Evolutionary conservation across 306 rosid genomes (phyloP).

Genomic region (Prosopis cineraria): DNA sequence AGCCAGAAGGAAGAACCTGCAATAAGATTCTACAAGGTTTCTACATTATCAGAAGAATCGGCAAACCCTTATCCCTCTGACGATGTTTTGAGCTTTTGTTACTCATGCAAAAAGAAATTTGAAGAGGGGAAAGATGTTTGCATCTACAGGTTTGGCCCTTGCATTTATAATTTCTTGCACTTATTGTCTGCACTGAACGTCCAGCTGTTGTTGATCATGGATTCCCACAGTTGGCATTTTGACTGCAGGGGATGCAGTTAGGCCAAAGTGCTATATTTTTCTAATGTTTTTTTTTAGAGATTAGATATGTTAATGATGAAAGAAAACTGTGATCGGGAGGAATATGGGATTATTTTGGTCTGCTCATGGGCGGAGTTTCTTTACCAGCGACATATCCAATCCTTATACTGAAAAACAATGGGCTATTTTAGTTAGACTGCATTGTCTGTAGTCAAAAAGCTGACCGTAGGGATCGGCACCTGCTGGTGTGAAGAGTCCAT

Average conservation of each 20-base stretch:
- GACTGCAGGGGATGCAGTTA: background rate
- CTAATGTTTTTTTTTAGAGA: too few relatives aligned
- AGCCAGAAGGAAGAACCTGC: slow-evolving; percentile 48
- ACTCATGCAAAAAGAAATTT: slow-evolving; percentile 58
- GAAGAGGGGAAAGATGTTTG: slow-evolving; percentile 52
- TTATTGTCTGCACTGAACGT: background rate
- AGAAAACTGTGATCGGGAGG: background rate
- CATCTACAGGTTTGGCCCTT: slow-evolving; percentile 54
- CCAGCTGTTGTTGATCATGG: background rate
- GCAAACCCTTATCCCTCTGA: slow-evolving; percentile 25
- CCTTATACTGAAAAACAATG: background rate
- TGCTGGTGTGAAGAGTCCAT: background rate
- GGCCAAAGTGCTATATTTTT: background rate
- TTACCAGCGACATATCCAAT: background rate
- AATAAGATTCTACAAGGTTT: slow-evolving; percentile 42
- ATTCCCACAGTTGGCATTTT: background rate
- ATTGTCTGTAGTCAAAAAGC: background rate
- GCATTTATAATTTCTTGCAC: background rate
- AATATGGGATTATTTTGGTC: background rate
- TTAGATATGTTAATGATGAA: background rate
- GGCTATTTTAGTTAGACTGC: background rate
- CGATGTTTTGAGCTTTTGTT: slow-evolving; percentile 45
- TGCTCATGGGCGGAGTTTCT: background rate
- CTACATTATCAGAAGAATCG: slow-evolving; percentile 39
- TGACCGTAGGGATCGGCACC: background rate